Conservation (phyloP, 1,139 yeast species). For the Saccharomycopsis hybrid region DNA sequence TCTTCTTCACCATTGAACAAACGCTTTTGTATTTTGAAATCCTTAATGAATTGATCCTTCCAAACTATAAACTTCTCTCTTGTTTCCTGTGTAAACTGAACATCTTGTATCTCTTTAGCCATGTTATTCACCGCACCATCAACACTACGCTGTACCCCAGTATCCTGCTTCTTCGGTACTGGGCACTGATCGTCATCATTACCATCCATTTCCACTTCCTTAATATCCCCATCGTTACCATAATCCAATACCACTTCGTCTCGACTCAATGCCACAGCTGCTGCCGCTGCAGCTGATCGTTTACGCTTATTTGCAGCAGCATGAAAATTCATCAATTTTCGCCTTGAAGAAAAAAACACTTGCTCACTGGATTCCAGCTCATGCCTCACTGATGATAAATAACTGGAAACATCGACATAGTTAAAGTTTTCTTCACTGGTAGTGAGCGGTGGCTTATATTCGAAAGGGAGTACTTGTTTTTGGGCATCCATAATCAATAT, state of each 20-base stretch:
- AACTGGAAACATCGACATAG: constrained; percentile 15
- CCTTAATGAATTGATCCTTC: neutral
- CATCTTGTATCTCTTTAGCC: too few species aligned
- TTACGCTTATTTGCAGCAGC: neutral
- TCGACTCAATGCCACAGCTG: neutral
- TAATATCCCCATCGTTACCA: neutral
- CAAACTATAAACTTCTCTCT: neutral
- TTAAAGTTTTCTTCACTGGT: constrained; percentile 1
- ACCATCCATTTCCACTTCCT: neutral
- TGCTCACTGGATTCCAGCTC: constrained; percentile 11
- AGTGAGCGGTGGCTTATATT: constrained; percentile 6
- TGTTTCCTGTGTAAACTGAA: neutral
- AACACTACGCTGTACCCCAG: too few species aligned
- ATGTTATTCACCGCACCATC: too few species aligned
- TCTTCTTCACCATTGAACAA: constrained; percentile 1
- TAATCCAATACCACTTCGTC: neutral
- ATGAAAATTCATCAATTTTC: neutral
- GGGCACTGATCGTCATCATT: neutral
- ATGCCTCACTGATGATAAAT: constrained; percentile 15
- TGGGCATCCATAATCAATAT: constrained; percentile 9
- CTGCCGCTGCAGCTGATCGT: neutral
- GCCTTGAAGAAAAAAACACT: constrained; percentile 2
- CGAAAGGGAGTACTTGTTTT: constrained; percentile 16
- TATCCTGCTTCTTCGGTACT: too few species aligned
- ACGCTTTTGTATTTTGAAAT: constrained; percentile 3